These are phyloP conservation scores for Ramicandelaber brevisporus DNA, from an alignment of 192 early-diverging fungal species.

Conservation along the genomic window DNA sequence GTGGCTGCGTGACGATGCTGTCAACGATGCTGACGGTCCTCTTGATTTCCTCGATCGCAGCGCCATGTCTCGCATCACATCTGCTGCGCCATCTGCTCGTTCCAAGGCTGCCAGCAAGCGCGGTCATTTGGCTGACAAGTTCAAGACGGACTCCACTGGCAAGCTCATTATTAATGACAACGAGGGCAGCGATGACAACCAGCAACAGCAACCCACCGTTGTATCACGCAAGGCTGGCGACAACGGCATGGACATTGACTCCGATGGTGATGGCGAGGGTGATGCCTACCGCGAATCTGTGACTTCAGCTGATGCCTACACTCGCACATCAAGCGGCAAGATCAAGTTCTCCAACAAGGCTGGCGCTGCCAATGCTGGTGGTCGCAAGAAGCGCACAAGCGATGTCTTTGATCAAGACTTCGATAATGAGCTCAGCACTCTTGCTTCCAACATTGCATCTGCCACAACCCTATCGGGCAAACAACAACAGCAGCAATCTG, in stretches of 20 bases:
- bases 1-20: slow-evolving; percentile 22
- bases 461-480: no score
- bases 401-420: slow-evolving; percentile 2
- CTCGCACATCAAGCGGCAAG: slow-evolving; percentile 49
- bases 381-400: slow-evolving; percentile 10
- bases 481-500: slow-evolving; percentile 5
- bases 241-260: slow-evolving; percentile 8
- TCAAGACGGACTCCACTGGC: slow-evolving; percentile 48
- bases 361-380: slow-evolving; percentile 7
- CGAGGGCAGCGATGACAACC: slow-evolving; percentile 17
- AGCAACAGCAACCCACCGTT: slow-evolving; percentile 5
- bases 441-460: no score
- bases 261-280: slow-evolving; percentile 12
- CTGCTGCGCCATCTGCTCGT: slow-evolving; percentile 13
- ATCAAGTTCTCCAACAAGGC: slow-evolving; percentile 69
- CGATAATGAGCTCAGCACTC: no score
- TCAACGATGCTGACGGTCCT: slow-evolving; percentile 39
- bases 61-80: slow-evolving; percentile 40
- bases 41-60: slow-evolving; percentile 78
- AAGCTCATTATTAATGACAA: slow-evolving; percentile 57
- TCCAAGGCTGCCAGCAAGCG: no score
- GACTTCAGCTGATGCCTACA: slow-evolving; percentile 57
- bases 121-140: slow-evolving; percentile 13
- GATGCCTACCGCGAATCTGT: slow-evolving; percentile 63
- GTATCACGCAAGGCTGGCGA: slow-evolving; percentile 6